Evolutionary conservation across 2,329 filamentous ascomycete genomes (phyloP), one percentile per base, ranked within the genome.

Genomic region (Dactylellina haptotyla): DNA sequence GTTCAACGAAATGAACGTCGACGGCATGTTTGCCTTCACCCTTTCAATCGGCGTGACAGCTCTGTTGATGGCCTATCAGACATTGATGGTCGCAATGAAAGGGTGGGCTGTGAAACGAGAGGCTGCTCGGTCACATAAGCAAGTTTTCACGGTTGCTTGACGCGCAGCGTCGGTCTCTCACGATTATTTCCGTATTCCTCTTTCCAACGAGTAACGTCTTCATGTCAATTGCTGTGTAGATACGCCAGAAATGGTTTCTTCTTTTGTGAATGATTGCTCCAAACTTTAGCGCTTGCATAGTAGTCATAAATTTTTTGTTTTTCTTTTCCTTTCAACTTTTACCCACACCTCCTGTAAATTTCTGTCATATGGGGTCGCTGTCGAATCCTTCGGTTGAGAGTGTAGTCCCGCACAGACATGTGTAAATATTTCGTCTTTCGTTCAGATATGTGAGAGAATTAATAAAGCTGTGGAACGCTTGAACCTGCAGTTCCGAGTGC

Each of bases 11-110:
- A 91, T 97, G 83, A 82, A 88, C 2, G 83, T 97, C 14, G 91
- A 97, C 79, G 91, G 91, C 75, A 97, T 97, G 93, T 95, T 97
- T 81, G 87, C 92, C 74, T 96, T 97, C 81, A 97, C 92, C 0
- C 86, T 97, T 32, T 90, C 88, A 8, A 90, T 96, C 87, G 94
- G 93, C 1, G 80, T 96, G 4, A 91, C 92, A 0, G 90, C 89
- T 1, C 84, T 97, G 56, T 81, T 96, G 57, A 94, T 97, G 90
- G 89, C 93, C 0, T 97, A 91, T 88, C 86, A 90, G 61, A 86
- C 96, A 18, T 79, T 93, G 26, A 83, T 90, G 9, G 87, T 97
- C 71, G 90, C 92, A 25, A 82, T 97, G 79, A 97, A 97, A 82
- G 93, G 93, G 25, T 96, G 92, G 92, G 92, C 92, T 3, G 81